Evolutionary conservation across 2,329 filamentous ascomycete genomes (phyloP).

Genomic region (Herpomyces periplanetae): DNA sequence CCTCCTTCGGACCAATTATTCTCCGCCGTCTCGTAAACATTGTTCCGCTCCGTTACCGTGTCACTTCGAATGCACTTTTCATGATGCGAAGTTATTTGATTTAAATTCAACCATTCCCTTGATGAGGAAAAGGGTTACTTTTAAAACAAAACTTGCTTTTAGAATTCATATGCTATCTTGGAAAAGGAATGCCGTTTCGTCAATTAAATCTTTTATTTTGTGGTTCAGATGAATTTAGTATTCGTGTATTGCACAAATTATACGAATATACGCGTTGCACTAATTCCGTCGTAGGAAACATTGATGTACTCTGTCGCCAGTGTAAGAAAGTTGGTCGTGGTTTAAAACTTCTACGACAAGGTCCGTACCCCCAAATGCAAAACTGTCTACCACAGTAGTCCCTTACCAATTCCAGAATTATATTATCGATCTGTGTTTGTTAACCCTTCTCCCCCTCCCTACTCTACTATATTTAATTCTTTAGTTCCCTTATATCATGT

Average conservation of each 20-base stretch:
- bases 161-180: no score
- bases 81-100: no score
- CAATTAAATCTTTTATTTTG: conserved; percentile 92
- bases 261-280: conserved; percentile 11
- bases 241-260: conserved; percentile 28
- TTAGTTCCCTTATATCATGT: conserved; percentile 30
- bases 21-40: no score
- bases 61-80: no score
- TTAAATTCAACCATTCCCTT: no score
- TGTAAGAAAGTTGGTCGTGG: conserved; percentile 40
- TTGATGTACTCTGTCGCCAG: conserved; percentile 51
- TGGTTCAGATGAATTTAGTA: conserved; percentile 68
- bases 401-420: not conserved
- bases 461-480: no score
- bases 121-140: no score
- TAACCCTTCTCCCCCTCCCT: conserved; percentile 4
- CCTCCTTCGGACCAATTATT: no score
- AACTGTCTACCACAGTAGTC: not conserved
- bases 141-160: no score
- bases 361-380: conserved; percentile 9
- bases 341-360: conserved; percentile 22
- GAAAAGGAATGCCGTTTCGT: no score
- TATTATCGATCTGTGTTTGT: conserved; percentile 2
- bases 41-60: no score
- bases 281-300: conserved; percentile 29